These are phyloP conservation scores for Ogataea naganishii DNA, from an alignment of 805 yeast genomes.

Conservation along the genomic window DNA sequence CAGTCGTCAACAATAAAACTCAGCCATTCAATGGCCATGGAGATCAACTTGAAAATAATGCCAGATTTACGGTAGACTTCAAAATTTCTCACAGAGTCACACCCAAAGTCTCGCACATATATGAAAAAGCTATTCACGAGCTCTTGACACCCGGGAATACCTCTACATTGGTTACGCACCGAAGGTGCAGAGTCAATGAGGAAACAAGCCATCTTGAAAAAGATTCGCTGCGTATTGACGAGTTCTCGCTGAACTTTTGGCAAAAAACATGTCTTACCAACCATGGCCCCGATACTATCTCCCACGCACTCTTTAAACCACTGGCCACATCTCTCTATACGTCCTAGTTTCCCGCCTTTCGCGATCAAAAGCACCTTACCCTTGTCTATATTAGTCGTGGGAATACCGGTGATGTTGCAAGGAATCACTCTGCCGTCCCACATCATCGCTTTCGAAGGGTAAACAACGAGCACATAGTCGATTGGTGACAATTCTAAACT, in stretches of 20 bases:
- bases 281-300: constrained; percentile 40
- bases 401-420: constrained; percentile 36
- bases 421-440: constrained; percentile 82
- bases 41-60: constrained; percentile 63
- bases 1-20: constrained; percentile 91
- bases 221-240: constrained; percentile 52
- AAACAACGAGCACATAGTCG: constrained; percentile 64
- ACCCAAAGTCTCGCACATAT: constrained; percentile 76
- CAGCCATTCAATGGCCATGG: constrained; percentile 82
- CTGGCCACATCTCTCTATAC: constrained; percentile 45
- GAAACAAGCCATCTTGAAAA: constrained; percentile 57
- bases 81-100: constrained; percentile 55
- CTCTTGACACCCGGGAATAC: constrained; percentile 62
- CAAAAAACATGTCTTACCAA: constrained; percentile 63
- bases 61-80: constrained; percentile 60
- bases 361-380: constrained; percentile 64
- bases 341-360: constrained; percentile 55
- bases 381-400: constrained; percentile 48
- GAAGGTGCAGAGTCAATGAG: constrained; percentile 54
- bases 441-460: constrained; percentile 75
- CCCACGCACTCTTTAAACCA: constrained; percentile 50
- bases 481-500: constrained; percentile 6
- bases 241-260: constrained; percentile 68
- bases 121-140: constrained; percentile 65
- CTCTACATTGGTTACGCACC: constrained; percentile 44